These are phyloP conservation scores for Rhodotorula sp. DNA, from an alignment of 1,284 basidiomycete genomes.

Conservation along the genomic window DNA sequence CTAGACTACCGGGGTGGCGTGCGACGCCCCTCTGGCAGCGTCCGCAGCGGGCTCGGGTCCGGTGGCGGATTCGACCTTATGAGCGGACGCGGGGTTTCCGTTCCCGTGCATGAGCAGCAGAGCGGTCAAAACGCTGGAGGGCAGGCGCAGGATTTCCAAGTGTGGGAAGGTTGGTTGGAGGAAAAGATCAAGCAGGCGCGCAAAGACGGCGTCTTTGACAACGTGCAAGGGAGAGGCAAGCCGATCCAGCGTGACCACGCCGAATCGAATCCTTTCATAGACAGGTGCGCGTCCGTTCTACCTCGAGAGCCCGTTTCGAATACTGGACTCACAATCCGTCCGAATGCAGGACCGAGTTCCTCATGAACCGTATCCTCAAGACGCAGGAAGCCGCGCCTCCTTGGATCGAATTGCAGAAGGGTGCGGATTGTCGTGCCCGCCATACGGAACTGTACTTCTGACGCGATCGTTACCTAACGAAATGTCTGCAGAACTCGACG, in stretches of 20 bases:
- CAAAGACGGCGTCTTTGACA: slow-evolving; percentile 66
- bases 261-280: slow-evolving; percentile 67
- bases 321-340: neutral
- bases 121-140: neutral
- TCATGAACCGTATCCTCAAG: slow-evolving; percentile 86
- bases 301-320: too few relatives aligned
- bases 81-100: neutral
- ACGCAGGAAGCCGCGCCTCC: slow-evolving; percentile 81
- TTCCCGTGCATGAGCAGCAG: neutral
- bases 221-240: slow-evolving; percentile 70
- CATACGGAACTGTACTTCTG: neutral
- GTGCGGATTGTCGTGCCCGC: slow-evolving; percentile 50
- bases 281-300: slow-evolving; percentile 37
- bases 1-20: slow-evolving; percentile 30
- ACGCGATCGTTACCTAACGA: neutral
- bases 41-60: neutral
- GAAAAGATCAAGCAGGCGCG: slow-evolving; percentile 75
- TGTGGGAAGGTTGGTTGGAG: slow-evolving; percentile 73
- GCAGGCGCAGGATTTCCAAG: slow-evolving; percentile 7
- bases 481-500: slow-evolving; percentile 56
- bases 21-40: neutral
- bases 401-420: slow-evolving; percentile 81
- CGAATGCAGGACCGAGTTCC: slow-evolving; percentile 62
- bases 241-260: slow-evolving; percentile 63
- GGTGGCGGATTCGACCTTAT: slow-evolving; percentile 2